A percentile compares a stretch with the other conserved stretches of the same genome.
phyloP scores from a whole-genome alignment of 2,329 filamentous ascomycete genomes.

The Botryotinia calthae region DNA sequence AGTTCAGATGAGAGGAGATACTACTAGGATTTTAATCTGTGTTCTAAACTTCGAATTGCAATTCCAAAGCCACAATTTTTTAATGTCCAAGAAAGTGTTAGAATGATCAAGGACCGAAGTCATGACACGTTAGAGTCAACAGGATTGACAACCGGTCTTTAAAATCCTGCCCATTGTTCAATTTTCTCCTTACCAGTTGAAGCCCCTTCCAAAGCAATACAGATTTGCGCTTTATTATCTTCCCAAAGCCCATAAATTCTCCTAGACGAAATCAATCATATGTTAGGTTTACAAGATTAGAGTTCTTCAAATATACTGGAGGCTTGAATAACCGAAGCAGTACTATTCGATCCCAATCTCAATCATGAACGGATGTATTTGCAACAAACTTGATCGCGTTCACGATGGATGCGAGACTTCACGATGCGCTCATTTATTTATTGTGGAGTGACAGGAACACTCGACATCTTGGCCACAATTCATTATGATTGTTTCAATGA shows the following conservation, averaged over 20 bases:
- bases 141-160: not conserved
- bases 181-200: not conserved
- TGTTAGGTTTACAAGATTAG: not conserved
- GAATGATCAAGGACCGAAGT: not conserved
- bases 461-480: not conserved
- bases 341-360: not conserved
- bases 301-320: not conserved
- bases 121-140: not conserved
- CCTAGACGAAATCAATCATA: not conserved
- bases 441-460: not conserved
- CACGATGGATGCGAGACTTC: not conserved
- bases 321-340: not conserved
- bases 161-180: not conserved
- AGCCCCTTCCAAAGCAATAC: not conserved
- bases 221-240: not conserved
- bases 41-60: not conserved
- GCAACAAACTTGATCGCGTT: not conserved
- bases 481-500: not conserved
- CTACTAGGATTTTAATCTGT: accelerated
- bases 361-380: not conserved
- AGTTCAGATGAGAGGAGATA: not conserved
- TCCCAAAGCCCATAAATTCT: not conserved
- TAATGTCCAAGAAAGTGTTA: not conserved
- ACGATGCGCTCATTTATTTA: not conserved
- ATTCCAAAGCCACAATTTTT: not conserved